Evolutionary conservation across 768 basidiomycete species (phyloP).

Genomic region (Xanthoconium stramineum): DNA sequence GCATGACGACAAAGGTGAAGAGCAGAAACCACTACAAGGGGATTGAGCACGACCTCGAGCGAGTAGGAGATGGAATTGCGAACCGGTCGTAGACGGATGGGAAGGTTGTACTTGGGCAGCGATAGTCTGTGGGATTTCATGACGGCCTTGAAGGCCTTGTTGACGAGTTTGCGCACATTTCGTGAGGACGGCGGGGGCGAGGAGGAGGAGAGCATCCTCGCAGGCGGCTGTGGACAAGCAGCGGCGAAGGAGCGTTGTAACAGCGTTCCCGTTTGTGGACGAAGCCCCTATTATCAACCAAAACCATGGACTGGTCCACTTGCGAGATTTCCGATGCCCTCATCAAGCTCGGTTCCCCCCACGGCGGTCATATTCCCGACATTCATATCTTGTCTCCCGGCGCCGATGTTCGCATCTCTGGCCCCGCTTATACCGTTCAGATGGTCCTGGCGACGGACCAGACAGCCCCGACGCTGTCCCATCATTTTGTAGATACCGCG

Average conservation of each 20-base stretch:
- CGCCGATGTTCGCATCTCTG: constrained; percentile 52
- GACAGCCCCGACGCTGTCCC: constrained; percentile 56
- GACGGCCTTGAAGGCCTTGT: constrained; percentile 50
- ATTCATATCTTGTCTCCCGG: constrained; percentile 48
- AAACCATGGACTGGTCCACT: constrained; percentile 49
- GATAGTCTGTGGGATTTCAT: constrained; percentile 70
- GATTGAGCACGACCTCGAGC: constrained; percentile 5
- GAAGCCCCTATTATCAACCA: constrained; percentile 3
- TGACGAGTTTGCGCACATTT: constrained; percentile 35
- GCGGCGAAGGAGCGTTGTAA: not conserved
- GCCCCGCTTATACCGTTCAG: constrained; percentile 84
- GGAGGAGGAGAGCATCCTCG: constrained; percentile 15
- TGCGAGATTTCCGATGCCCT: constrained; percentile 91
- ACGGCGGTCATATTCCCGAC: constrained; percentile 82
- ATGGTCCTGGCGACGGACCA: constrained; percentile 65
- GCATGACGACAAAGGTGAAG: constrained; percentile 66
- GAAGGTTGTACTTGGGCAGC: constrained; percentile 66
- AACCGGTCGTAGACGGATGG: constrained; percentile 71
- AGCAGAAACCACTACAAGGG: constrained; percentile 71
- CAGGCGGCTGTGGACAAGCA: not conserved
- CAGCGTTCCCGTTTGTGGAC: constrained; percentile 1
- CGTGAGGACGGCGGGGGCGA: constrained; percentile 9
- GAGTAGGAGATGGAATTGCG: constrained; percentile 9
- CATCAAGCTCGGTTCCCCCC: constrained; percentile 66
- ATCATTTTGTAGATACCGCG: constrained; percentile 82